A percentile compares a stretch with the other conserved stretches of the same genome.
Evolutionary conservation across 139 green algal genomes (phyloP).

Genomic region (Spirogloea muscicola): DNA sequence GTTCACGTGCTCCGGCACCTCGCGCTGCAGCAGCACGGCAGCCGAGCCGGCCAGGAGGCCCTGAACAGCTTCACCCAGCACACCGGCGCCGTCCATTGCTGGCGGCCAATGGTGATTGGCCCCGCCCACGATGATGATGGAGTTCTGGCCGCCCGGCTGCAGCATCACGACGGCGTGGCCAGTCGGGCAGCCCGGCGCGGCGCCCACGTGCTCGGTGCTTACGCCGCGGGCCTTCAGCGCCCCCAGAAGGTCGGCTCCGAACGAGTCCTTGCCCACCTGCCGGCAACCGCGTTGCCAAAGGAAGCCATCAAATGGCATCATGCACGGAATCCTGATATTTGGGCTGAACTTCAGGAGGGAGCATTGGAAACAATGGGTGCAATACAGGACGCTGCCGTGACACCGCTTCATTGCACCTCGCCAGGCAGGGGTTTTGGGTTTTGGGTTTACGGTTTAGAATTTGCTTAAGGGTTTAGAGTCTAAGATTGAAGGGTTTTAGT

Average conservation of each 20-base stretch:
- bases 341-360: no score
- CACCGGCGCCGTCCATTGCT: background rate
- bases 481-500: no score
- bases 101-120: constrained; percentile 55
- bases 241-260: constrained; percentile 42
- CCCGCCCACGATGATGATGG: constrained; percentile 65
- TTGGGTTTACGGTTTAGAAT: no score
- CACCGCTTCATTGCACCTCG: no score
- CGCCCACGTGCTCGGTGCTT: constrained; percentile 42
- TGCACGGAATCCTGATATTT: no score
- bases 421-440: no score
- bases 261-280: constrained; percentile 58
- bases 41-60: constrained; percentile 30
- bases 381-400: no score
- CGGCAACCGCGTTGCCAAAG: no score
- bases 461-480: no score
- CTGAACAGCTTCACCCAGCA: background rate
- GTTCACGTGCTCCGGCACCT: constrained; percentile 72
- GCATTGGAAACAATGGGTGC: no score
- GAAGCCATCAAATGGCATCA: no score
- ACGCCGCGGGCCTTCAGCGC: constrained; percentile 53
- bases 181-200: background rate
- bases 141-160: constrained; percentile 57
- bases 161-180: constrained; percentile 69
- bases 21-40: constrained; percentile 67